Percentiles rank a stretch among this genome's conserved stretches.
phyloP scores from a whole-genome alignment of 176 grass and related monocot genomes.

The Ensete glaucum region DNA sequence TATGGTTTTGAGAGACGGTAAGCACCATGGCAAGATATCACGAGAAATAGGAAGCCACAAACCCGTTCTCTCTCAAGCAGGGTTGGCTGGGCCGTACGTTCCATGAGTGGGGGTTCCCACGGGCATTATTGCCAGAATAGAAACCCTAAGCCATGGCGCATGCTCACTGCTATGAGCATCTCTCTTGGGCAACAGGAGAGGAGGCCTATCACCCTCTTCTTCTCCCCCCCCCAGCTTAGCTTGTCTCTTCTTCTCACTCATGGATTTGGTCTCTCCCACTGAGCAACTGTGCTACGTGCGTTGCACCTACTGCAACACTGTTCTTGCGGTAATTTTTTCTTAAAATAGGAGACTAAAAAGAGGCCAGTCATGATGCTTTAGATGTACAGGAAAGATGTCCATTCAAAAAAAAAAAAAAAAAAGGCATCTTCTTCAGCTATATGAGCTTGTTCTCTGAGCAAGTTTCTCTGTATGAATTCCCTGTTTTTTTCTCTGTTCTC shows the following conservation, averaged over 20 bases:
- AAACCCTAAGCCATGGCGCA: constrained; percentile 56
- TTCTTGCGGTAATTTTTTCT: constrained; percentile 65
- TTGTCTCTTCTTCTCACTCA: constrained; percentile 6
- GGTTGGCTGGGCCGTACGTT: constrained; percentile 41
- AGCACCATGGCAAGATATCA: neutral
- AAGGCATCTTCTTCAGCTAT: too few relatives aligned
- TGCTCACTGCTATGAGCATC: neutral
- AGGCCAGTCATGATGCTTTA: neutral
- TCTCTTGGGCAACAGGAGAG: neutral
- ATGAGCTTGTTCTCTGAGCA: too few relatives aligned
- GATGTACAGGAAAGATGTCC: neutral
- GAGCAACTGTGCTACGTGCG: constrained; percentile 83
- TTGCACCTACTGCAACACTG: constrained; percentile 91
- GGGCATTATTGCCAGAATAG: constrained; percentile 74
- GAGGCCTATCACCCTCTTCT: neutral
- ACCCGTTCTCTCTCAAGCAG: neutral
- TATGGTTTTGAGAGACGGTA: too few relatives aligned
- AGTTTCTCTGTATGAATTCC: too few relatives aligned
- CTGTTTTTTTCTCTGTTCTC: too few relatives aligned
- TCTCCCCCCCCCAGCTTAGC: neutral
- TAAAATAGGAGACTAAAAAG: neutral
- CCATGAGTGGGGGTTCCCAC: constrained; percentile 34
- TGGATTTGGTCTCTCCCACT: constrained; percentile 72
- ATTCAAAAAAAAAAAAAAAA: neutral
- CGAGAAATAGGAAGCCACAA: neutral